Percentiles rank a stretch among this genome's conserved stretches.
phyloP scores from a whole-genome alignment of 768 basidiomycete species.

The Xerocomus spinulosus region DNA sequence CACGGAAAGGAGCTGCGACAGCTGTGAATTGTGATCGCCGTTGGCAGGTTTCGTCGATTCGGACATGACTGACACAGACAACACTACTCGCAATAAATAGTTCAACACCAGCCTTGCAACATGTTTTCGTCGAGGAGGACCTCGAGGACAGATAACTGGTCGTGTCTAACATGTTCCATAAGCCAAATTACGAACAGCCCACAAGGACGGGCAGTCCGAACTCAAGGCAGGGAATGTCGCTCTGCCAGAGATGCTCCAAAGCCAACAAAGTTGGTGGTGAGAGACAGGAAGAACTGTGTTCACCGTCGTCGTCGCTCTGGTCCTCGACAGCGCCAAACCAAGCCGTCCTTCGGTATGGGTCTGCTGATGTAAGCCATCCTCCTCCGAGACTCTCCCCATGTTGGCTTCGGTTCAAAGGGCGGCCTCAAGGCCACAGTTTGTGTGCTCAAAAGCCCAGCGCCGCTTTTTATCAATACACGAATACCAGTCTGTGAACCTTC shows the following conservation, averaged over 20 bases:
- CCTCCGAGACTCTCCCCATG: conserved; percentile 42
- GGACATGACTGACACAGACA: conserved; percentile 20
- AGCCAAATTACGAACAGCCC: conserved; percentile 78
- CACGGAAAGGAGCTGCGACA: conserved; percentile 60
- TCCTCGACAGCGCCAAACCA: conserved; percentile 16
- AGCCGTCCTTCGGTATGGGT: not conserved
- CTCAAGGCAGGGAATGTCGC: conserved; percentile 65
- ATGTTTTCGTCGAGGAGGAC: conserved; percentile 14
- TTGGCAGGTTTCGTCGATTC: conserved; percentile 9
- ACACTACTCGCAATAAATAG: conserved; percentile 16
- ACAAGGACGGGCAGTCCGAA: conserved; percentile 52
- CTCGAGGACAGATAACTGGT: conserved; percentile 22
- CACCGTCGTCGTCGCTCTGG: conserved; percentile 83
- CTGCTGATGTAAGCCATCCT: conserved; percentile 40
- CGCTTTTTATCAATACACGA: conserved; percentile 96
- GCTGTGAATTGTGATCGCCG: conserved; percentile 12
- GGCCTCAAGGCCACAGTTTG: too few species aligned
- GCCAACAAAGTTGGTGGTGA: conserved; percentile 43
- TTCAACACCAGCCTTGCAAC: conserved; percentile 10
- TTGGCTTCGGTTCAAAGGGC: conserved; percentile 64
- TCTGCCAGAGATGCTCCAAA: conserved; percentile 61
- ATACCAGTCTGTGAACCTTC: conserved; percentile 91
- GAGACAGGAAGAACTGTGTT: conserved; percentile 67
- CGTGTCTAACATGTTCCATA: conserved; percentile 50
- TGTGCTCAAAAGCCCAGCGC: too few species aligned